These are phyloP conservation scores for Xylaria scruposa DNA, from an alignment of 495 filamentous ascomycete species.

Conservation along the genomic window DNA sequence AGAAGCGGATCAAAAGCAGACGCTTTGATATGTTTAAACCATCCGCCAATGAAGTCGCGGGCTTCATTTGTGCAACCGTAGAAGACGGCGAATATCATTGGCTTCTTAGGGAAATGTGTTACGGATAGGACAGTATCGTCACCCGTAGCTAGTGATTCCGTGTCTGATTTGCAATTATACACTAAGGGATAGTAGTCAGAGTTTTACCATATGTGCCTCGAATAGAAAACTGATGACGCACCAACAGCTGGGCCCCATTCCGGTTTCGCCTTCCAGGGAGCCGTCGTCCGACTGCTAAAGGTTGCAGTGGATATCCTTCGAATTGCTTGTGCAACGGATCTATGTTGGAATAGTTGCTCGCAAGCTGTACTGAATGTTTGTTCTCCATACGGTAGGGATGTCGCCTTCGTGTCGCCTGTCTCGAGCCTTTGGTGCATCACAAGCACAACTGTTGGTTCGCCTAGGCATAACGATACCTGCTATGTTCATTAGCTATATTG, in stretches of 20 bases:
- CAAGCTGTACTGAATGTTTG: conserved; percentile 1
- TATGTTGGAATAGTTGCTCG: conserved; percentile 27
- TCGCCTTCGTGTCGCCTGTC: neutral
- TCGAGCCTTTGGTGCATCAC: conserved; percentile 22
- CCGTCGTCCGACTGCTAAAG: neutral
- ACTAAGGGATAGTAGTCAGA: conserved; percentile 15
- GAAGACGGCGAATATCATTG: conserved; percentile 21
- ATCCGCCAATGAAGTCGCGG: neutral
- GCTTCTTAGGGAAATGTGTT: conserved; percentile 24
- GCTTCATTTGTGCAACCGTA: conserved; percentile 26
- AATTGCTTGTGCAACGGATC: conserved; percentile 9
- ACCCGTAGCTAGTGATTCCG: neutral
- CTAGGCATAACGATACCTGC: neutral
- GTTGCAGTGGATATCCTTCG: conserved; percentile 14
- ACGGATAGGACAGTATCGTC: conserved; percentile 25
- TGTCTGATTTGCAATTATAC: conserved; percentile 29
- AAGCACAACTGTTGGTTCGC: conserved; percentile 5
- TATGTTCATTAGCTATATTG: neutral
- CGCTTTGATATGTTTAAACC: neutral
- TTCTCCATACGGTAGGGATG: conserved; percentile 18
- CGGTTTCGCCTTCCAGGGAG: conserved; percentile 8
- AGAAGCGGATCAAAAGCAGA: conserved; percentile 19
- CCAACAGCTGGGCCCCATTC: conserved; percentile 24
- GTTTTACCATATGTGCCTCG: neutral
- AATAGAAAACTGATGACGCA: conserved; percentile 9